Percentiles rank a stretch among this genome's conserved stretches.
Evolutionary conservation across 2,329 filamentous ascomycete genomes (phyloP).

Genomic region (Xylaria sp.): DNA sequence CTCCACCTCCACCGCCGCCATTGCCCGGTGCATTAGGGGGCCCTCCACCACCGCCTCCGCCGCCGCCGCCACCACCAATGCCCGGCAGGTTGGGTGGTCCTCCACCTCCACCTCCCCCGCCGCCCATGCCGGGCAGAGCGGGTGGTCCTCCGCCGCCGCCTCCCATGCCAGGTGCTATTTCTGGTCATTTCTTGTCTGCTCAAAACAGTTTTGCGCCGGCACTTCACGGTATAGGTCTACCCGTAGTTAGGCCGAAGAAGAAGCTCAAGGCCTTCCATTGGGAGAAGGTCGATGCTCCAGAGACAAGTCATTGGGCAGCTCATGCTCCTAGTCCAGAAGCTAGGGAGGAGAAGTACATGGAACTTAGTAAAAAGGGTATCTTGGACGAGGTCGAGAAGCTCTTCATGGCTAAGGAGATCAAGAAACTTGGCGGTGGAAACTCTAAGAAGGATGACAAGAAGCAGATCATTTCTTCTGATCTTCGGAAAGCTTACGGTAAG

Average conservation of each 20-base stretch:
- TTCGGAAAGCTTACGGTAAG: constrained; percentile 79
- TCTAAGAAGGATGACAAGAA: constrained; percentile 93
- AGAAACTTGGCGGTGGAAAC: constrained; percentile 65
- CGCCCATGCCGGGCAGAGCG: constrained; percentile 56
- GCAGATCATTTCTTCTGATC: constrained; percentile 86
- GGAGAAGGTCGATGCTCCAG: constrained; percentile 93
- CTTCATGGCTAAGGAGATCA: constrained; percentile 96
- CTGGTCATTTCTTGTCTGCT: constrained; percentile 71
- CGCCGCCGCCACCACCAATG: constrained; percentile 41
- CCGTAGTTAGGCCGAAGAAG: constrained; percentile 89
- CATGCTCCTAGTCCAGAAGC: constrained; percentile 81
- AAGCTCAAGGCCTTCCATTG: constrained; percentile 99
- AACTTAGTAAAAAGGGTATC: constrained; percentile 89
- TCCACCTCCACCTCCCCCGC: constrained; percentile 49
- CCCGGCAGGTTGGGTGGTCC: constrained; percentile 35
- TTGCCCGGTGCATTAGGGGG: constrained; percentile 39
- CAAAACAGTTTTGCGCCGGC: constrained; percentile 50
- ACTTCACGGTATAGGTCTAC: constrained; percentile 61
- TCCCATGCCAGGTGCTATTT: constrained; percentile 62
- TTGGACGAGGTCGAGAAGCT: constrained; percentile 96
- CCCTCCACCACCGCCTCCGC: constrained; percentile 1
- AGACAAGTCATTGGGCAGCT: constrained; percentile 87
- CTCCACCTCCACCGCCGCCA: constrained; percentile 38
- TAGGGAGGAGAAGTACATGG: constrained; percentile 92
- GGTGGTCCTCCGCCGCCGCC: constrained; percentile 45